These are phyloP conservation scores for Mycosphaerella sp. DNA, from an alignment of 2,329 filamentous ascomycete species.

Conservation along the genomic window DNA sequence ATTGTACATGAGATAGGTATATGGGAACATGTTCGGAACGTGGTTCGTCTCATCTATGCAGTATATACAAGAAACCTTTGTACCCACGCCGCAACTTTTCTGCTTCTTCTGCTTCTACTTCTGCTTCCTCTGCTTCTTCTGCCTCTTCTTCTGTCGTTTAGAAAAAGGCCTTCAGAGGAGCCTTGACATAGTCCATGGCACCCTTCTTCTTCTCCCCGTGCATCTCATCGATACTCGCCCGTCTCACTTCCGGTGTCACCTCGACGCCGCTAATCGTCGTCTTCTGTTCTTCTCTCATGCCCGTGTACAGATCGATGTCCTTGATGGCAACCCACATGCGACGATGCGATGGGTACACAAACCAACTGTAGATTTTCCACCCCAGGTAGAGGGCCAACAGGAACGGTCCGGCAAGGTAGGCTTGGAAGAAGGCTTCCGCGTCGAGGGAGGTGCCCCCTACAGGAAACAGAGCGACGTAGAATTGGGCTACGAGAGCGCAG, in stretches of 20 bases:
- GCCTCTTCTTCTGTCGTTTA: not conserved
- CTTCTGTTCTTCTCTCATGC: conserved; percentile 30
- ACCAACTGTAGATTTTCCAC: conserved; percentile 30
- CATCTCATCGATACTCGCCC: conserved; percentile 32
- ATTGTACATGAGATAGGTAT: too few relatives aligned
- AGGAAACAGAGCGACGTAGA: conserved; percentile 35
- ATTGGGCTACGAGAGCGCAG: conserved; percentile 37
- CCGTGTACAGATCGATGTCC: conserved; percentile 36
- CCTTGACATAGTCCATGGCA: conserved; percentile 6
- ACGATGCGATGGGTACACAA: conserved; percentile 26
- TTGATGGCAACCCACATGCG: conserved; percentile 29
- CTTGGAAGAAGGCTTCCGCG: conserved; percentile 26
- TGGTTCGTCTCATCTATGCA: too few relatives aligned
- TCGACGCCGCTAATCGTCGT: conserved; percentile 25
- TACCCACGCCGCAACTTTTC: too few relatives aligned
- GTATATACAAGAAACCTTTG: too few relatives aligned
- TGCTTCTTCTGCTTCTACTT: too few relatives aligned
- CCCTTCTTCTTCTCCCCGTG: conserved; percentile 28
- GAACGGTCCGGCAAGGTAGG: conserved; percentile 29
- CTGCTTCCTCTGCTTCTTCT: too few relatives aligned
- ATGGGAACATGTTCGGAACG: too few relatives aligned
- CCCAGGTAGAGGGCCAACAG: conserved; percentile 27
- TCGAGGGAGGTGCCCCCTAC: conserved; percentile 16
- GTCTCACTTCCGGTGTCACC: conserved; percentile 26
- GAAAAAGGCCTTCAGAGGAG: conserved; percentile 7